Percentiles rank a stretch among this genome's conserved stretches.
phyloP scores from a whole-genome alignment of 768 basidiomycete genomes.

The Lactifluus echinatus region DNA sequence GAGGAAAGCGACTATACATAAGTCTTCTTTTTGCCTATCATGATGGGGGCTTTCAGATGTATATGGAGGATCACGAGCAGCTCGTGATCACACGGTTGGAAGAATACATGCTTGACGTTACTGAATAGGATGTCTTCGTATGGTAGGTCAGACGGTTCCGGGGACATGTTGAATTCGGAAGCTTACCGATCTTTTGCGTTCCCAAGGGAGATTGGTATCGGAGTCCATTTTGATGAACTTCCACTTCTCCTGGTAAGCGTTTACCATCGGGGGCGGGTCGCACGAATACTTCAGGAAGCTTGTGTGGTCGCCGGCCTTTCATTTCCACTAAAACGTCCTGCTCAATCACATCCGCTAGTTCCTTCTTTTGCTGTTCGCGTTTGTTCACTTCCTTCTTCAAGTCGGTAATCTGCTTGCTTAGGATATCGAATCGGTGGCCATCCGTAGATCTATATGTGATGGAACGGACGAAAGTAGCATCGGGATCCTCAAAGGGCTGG shows the following conservation, averaged over 20 bases:
- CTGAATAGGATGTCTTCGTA: conserved; percentile 80
- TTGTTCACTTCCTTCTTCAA: conserved; percentile 96
- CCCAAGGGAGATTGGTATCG: conserved; percentile 83
- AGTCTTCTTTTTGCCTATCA: conserved; percentile 98
- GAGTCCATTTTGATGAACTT: conserved; percentile 96
- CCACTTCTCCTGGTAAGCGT: conserved; percentile 92
- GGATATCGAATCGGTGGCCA: conserved; percentile 76
- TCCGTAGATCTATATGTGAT: conserved; percentile 90
- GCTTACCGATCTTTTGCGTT: conserved; percentile 83
- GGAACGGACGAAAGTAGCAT: conserved; percentile 92
- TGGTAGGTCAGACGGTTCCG: not conserved
- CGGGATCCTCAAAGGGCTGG: conserved; percentile 93
- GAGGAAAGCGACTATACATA: conserved; percentile 45
- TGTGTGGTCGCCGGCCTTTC: conserved; percentile 78
- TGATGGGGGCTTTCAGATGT: conserved; percentile 90
- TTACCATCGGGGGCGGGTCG: conserved; percentile 93
- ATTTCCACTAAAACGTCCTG: conserved; percentile 86
- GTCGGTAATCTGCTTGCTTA: conserved; percentile 89
- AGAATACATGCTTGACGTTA: conserved; percentile 98
- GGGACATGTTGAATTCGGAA: not conserved
- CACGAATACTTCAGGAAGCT: conserved; percentile 86
- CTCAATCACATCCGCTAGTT: conserved; percentile 96
- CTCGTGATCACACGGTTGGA: conserved; percentile 97
- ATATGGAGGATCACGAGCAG: conserved; percentile 89
- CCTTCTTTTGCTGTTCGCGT: conserved; percentile 94